Conservation (phyloP, 73 alveolate species). For the Paramecium primaurelia region DNA sequence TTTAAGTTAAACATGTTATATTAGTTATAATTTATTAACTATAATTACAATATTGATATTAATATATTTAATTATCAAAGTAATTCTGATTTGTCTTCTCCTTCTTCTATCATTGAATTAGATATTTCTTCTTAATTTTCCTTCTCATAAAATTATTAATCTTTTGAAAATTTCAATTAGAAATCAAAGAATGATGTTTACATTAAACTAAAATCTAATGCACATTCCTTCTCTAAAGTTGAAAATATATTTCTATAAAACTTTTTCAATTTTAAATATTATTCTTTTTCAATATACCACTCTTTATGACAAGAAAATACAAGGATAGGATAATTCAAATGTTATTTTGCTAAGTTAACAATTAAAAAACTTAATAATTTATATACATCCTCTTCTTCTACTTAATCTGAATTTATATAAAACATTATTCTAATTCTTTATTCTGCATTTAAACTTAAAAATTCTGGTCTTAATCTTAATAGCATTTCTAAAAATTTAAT, state of each 20-base stretch:
- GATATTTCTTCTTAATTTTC: slow-evolving; percentile 14
- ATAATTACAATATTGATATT: not conserved
- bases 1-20: not conserved
- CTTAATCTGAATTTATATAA: slow-evolving; percentile 29
- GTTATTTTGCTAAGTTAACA: not conserved
- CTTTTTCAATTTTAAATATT: not conserved
- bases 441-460: slow-evolving; percentile 34
- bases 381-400: slow-evolving; percentile 19
- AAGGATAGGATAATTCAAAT: not conserved
- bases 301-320: not conserved
- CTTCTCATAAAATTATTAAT: slow-evolving; percentile 12
- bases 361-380: not conserved
- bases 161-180: not conserved
- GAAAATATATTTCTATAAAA: not conserved
- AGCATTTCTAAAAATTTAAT: not conserved
- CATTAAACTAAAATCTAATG: slow-evolving; percentile 22
- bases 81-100: slow-evolving; percentile 18
- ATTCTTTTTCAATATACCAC: slow-evolving; percentile 23
- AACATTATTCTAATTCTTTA: slow-evolving; percentile 14
- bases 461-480: slow-evolving; percentile 27
- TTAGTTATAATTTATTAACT: not conserved
- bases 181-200: not conserved
- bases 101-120: slow-evolving; percentile 15
- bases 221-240: slow-evolving; percentile 32
- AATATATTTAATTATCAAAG: not conserved